Evolutionary conservation across 2,329 filamentous ascomycete genomes (phyloP).

Genomic region (Aplosporella prunicola): DNA sequence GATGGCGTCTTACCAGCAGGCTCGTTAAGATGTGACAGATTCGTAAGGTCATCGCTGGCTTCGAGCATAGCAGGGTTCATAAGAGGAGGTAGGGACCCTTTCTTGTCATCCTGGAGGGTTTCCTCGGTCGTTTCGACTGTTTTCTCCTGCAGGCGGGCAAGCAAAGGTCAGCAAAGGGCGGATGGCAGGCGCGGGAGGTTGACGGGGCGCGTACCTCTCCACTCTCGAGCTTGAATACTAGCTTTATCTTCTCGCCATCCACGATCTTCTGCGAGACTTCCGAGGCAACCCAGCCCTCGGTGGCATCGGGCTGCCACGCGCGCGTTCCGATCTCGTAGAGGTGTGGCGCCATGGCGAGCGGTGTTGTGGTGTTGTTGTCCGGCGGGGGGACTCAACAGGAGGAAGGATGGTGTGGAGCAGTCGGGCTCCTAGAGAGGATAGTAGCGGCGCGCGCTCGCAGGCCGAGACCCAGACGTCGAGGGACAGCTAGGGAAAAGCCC

Average conservation of each 20-base stretch:
- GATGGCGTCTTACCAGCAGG: slow-evolving; percentile 63
- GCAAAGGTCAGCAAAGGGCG: not conserved
- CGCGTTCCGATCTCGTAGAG: slow-evolving; percentile 92
- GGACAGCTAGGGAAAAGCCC: too few relatives aligned
- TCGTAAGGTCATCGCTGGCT: slow-evolving; percentile 95
- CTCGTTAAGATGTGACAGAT: slow-evolving; percentile 95
- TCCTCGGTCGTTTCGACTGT: slow-evolving; percentile 66
- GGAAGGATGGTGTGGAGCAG: slow-evolving; percentile 1
- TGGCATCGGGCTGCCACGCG: slow-evolving; percentile 95
- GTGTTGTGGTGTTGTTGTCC: slow-evolving; percentile 3
- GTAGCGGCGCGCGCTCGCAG: slow-evolving; percentile 7
- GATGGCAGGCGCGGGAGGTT: not conserved
- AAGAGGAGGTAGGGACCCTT: slow-evolving; percentile 73
- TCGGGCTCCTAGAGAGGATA: slow-evolving; percentile 8
- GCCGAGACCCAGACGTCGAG: slow-evolving; percentile 6
- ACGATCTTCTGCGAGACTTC: slow-evolving; percentile 81
- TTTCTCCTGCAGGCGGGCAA: slow-evolving; percentile 52
- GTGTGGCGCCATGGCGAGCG: slow-evolving; percentile 61
- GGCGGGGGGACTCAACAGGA: not conserved
- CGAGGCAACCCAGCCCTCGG: slow-evolving; percentile 95
- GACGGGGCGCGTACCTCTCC: slow-evolving; percentile 59
- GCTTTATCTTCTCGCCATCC: slow-evolving; percentile 74
- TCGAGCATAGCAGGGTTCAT: slow-evolving; percentile 99
- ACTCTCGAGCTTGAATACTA: slow-evolving; percentile 84
- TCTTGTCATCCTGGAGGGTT: slow-evolving; percentile 66